Conservation (phyloP, 164 flowering plant species). For the Berberis vulgaris region DNA sequence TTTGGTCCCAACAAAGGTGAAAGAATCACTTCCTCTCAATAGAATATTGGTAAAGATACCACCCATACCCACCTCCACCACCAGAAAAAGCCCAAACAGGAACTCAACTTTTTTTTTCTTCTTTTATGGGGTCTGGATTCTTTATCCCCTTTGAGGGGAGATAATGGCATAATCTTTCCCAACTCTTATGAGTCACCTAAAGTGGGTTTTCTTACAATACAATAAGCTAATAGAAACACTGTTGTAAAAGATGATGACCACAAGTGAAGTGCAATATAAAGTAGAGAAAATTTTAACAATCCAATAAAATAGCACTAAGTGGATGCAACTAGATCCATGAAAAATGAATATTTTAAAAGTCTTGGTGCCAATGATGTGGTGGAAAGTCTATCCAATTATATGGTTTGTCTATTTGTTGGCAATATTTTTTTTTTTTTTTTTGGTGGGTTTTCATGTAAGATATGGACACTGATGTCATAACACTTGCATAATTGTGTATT, state of each 20-base stretch:
- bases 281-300: too few species aligned
- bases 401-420: neutral
- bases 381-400: neutral
- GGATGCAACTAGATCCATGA: conserved; percentile 1
- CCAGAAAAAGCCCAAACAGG: conserved; percentile 2
- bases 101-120: neutral
- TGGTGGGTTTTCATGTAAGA: too few species aligned
- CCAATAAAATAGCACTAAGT: neutral
- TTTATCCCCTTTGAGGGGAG: neutral
- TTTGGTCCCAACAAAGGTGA: too few species aligned
- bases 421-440: neutral
- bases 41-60: neutral
- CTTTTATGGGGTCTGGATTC: conserved; percentile 3
- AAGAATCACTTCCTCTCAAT: neutral
- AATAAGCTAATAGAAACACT: neutral
- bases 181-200: conserved; percentile 3
- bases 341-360: neutral
- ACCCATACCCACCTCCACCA: neutral
- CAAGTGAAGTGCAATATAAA: neutral
- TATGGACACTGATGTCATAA: too few species aligned
- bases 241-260: conserved; percentile 4
- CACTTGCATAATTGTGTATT: too few species aligned
- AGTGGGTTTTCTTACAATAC: neutral
- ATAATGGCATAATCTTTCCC: conserved; percentile 7
- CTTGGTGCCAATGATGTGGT: neutral